Percentiles rank a stretch among this genome's conserved stretches.
phyloP scores from a whole-genome alignment of 1,284 basidiomycete genomes.

The Cutaneotrichosporon sp. region DNA sequence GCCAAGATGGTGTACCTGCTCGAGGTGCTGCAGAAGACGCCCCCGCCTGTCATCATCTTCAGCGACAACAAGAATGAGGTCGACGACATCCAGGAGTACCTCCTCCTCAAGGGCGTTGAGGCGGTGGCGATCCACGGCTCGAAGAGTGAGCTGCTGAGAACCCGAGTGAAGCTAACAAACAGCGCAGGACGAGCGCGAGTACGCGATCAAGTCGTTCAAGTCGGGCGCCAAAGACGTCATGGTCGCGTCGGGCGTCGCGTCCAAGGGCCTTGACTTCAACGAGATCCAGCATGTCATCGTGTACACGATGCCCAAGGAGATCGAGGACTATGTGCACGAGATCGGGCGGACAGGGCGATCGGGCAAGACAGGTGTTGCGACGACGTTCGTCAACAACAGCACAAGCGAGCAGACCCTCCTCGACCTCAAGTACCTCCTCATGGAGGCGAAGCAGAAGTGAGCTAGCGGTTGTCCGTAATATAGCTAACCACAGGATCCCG shows the following conservation, averaged over 20 bases:
- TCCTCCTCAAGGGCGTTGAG: constrained; percentile 94
- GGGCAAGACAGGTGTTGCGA: constrained; percentile 98
- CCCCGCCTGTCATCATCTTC: constrained; percentile 97
- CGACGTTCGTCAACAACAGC: constrained; percentile 99
- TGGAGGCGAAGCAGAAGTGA: constrained; percentile 96
- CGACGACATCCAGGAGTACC: constrained; percentile 98
- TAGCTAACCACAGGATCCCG: constrained; percentile 67
- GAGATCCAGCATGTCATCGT: constrained; percentile 69
- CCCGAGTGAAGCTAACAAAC: constrained; percentile 9
- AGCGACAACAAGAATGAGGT: constrained; percentile 99
- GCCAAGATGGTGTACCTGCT: constrained; percentile 99
- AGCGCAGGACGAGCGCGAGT: constrained; percentile 99
- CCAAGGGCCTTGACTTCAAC: constrained; percentile 97
- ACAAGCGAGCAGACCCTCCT: constrained; percentile 93
- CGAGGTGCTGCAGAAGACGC: constrained; percentile 97
- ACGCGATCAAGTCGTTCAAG: constrained; percentile 97
- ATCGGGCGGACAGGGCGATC: constrained; percentile 97
- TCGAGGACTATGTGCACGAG: constrained; percentile 93
- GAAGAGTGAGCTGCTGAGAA: constrained; percentile 66
- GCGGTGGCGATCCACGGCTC: constrained; percentile 98
- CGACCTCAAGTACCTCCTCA: constrained; percentile 94
- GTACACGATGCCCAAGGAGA: constrained; percentile 99
- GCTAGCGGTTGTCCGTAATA: constrained; percentile 39
- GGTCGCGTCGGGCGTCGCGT: constrained; percentile 97
- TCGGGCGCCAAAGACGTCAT: constrained; percentile 96